Evolutionary conservation across 2,329 filamentous ascomycete genomes (phyloP), one percentile per base, ranked within the genome.

Genomic region (Phialophora verrucosa): DNA sequence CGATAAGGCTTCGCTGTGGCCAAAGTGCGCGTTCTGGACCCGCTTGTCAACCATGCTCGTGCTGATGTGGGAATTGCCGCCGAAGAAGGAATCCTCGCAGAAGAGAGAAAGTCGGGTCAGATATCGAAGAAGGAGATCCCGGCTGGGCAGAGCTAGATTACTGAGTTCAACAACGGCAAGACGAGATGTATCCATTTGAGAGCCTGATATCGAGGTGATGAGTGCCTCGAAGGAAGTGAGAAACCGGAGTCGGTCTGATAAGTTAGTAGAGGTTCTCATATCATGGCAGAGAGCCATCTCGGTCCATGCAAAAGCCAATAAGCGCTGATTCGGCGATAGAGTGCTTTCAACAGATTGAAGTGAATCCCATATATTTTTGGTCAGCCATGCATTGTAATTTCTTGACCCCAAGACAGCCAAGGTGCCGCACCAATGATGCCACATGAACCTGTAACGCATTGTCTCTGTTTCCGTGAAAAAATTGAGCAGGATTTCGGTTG

Each of bases 271-370:
- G 6, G 1, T 29, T 51, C 63, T 63, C n/a, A 14, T 25, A 27
- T 58, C 27, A 42, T 50, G 51, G 10, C 27, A 51, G 20, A 68
- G 60, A 51, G 50, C 27, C 38, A 68, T 59, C 3, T 35, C 32
- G 25, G 66, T 66, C 66, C 66, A 68, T 23, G 66, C 63, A 63
- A 65, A 64, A n/a, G 47, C 42, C 29, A 66, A 23, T 17, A 55
- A 42, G 56, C 63, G 60, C 42, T 65, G 66, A 25, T 61, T 31
- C 53, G 44, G 14, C 35, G 29, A 23, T 7, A 64, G 44, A 44
- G 20, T 56, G 56, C 38, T 59, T 47, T 51, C 3, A 20, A 23
- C 27, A n/a, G 49, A 42, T 49, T 51, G 49, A n/a, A 29, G 42
- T n/a, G 20, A 20, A 31, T 17, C 23, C 66, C 66, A 68, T 12